Base-by-base conservation (phyloP, 164 flowering plant species). In the Stephania yunnanensis region DNA sequence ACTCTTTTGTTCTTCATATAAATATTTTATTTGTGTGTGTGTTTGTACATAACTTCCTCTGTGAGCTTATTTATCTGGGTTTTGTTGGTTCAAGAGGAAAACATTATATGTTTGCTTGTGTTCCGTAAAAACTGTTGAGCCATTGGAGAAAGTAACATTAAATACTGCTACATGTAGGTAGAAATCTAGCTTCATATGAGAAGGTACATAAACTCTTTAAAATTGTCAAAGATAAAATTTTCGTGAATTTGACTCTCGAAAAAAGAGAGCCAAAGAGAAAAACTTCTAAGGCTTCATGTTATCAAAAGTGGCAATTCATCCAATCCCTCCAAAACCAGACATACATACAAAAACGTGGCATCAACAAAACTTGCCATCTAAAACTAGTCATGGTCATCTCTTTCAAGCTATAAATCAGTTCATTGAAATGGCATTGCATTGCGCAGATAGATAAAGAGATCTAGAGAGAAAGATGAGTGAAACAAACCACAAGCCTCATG, bases 401-500 rank as follows among this genome's bases (percentile, higher is more conserved):
- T 15, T 58, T 15, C 20, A 19, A 10, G 5, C 6, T 58, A 50
- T 3, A 8, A 9, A 50, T 9, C 13, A 8, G 15, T 10, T 50
- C 11, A 50, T 50, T 50, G 11, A 10, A 50, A 15, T 50, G 15
- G 15, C 55, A 11, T 10, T 8, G 55, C 55, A 36, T 36, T 36
- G 15, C 55, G 4, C 55, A 50, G 11, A 12, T 48, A 48, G 15
- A 50, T 15, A 50, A 11, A 50, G 12, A 11, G 20, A 58, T 58
- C 64, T 36, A 36, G 42, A 58, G n/a, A 58, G 15, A 58, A n/a
- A 58, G 20, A 58, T 15, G 64, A n/a, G 17, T 4, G 63, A 58
- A 58, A 15, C 2, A 58, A 6, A 3, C 20, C 4, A 22, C 68
- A 81, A 76, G 36, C 82, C 85, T 3, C 88, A 85, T 55, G 88